These are phyloP conservation scores for Zasmidium citrigriseum DNA, from an alignment of 2,329 filamentous ascomycete species.

Conservation along the genomic window DNA sequence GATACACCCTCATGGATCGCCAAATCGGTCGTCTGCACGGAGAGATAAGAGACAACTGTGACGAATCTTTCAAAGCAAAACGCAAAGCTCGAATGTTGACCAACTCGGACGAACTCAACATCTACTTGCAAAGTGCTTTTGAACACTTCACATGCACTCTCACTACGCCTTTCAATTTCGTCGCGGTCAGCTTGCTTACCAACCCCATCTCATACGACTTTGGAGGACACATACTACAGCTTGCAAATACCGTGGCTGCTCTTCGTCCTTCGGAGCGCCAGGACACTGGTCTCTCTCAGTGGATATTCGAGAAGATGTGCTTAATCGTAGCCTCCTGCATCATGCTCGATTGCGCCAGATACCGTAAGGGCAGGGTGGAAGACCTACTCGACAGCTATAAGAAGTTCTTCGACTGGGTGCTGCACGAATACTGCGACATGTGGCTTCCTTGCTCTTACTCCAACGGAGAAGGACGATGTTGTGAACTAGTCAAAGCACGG, in stretches of 20 bases:
- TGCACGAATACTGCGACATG: slow-evolving; percentile 42
- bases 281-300: slow-evolving; percentile 17
- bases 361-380: slow-evolving; percentile 14
- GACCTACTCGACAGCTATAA: slow-evolving; percentile 26
- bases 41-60: slow-evolving; percentile 42
- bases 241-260: slow-evolving; percentile 37
- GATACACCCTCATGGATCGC: slow-evolving; percentile 47
- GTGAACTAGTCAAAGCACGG: slow-evolving; percentile 41
- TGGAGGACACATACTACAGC: slow-evolving; percentile 49
- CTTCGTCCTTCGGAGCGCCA: slow-evolving; percentile 12
- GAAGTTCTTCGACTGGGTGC: slow-evolving; percentile 33
- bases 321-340: slow-evolving; percentile 51
- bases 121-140: slow-evolving; percentile 50
- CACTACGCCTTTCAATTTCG: slow-evolving; percentile 51
- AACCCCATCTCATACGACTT: slow-evolving; percentile 48
- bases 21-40: slow-evolving; percentile 48
- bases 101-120: slow-evolving; percentile 45
- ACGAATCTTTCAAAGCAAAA: slow-evolving; percentile 42
- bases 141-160: slow-evolving; percentile 49
- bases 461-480: slow-evolving; percentile 26
- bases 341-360: slow-evolving; percentile 41
- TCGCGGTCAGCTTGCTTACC: slow-evolving; percentile 44
- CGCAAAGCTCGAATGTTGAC: slow-evolving; percentile 47
- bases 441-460: slow-evolving; percentile 44
- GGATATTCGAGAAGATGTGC: slow-evolving; percentile 42